These are phyloP conservation scores for Coniochaeta ligniaria DNA, from an alignment of 2,329 filamentous ascomycete species.

Conservation along the genomic window DNA sequence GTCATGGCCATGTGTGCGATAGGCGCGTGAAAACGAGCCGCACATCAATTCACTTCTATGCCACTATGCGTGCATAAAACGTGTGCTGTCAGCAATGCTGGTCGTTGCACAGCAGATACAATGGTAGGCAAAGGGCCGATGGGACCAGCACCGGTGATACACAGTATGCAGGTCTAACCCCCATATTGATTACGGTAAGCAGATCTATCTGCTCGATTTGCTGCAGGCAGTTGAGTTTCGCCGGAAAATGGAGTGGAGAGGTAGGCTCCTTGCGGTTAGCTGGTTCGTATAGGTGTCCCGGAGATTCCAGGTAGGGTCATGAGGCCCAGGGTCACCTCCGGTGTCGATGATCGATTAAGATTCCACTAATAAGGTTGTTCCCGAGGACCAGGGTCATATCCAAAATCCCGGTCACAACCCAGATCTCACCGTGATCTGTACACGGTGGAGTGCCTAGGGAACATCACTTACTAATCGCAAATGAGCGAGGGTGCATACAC, in stretches of 20 bases:
- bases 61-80: background rate
- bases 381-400: background rate
- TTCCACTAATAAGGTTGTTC: conserved; percentile 1
- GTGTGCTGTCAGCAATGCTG: background rate
- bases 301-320: background rate
- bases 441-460: background rate
- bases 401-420: background rate
- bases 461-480: background rate
- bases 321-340: background rate
- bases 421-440: background rate
- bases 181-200: too few species aligned
- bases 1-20: too few species aligned
- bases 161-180: too few species aligned
- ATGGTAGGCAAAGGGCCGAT: background rate
- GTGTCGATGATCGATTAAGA: background rate
- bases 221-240: too few species aligned
- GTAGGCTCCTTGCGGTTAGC: background rate
- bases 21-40: background rate
- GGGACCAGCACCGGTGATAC: background rate
- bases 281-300: background rate
- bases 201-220: too few species aligned
- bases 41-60: background rate
- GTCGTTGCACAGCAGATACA: background rate
- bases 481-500: too few species aligned
- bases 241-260: background rate